Conservation (phyloP, 495 filamentous ascomycete species). For the Staphylotrichum longicolle region DNA sequence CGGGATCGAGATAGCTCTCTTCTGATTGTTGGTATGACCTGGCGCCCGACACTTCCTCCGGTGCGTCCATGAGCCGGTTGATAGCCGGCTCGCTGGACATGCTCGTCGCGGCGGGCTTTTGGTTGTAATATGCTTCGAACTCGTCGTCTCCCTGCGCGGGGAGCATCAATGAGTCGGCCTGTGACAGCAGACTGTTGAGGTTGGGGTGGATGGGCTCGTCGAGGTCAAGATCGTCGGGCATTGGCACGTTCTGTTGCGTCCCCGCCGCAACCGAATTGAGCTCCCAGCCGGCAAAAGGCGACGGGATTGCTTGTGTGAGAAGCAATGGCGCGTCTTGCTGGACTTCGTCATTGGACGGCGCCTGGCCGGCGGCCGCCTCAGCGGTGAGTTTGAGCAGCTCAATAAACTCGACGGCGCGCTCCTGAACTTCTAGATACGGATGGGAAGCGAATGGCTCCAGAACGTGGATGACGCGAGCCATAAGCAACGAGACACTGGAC, state of each 20-base stretch:
- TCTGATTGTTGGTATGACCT: conserved; percentile 64
- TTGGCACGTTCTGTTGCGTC: conserved; percentile 83
- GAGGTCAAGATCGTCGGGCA: conserved; percentile 70
- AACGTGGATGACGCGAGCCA: conserved; percentile 76
- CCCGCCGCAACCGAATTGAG: conserved; percentile 82
- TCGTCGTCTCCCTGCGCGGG: conserved; percentile 58
- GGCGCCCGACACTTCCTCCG: conserved; percentile 36
- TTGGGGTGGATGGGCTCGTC: conserved; percentile 78
- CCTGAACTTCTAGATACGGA: conserved; percentile 91
- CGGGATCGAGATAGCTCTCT: conserved; percentile 59
- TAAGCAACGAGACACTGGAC: conserved; percentile 67
- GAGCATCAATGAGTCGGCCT: conserved; percentile 54
- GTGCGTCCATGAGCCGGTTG: conserved; percentile 46
- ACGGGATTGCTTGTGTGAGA: conserved; percentile 82
- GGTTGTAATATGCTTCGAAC: conserved; percentile 73
- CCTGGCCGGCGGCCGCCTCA: conserved; percentile 71
- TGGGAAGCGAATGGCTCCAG: conserved; percentile 74
- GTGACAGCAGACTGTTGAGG: conserved; percentile 60
- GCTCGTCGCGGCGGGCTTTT: conserved; percentile 41
- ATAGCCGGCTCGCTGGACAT: conserved; percentile 52
- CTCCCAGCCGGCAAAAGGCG: conserved; percentile 78
- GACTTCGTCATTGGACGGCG: conserved; percentile 50
- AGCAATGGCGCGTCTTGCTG: conserved; percentile 70
- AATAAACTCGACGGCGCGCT: conserved; percentile 85
- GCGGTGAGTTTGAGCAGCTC: conserved; percentile 82